These are phyloP conservation scores for Gracilaria gracilis DNA, from an alignment of 23 red algal species.

Conservation along the genomic window DNA sequence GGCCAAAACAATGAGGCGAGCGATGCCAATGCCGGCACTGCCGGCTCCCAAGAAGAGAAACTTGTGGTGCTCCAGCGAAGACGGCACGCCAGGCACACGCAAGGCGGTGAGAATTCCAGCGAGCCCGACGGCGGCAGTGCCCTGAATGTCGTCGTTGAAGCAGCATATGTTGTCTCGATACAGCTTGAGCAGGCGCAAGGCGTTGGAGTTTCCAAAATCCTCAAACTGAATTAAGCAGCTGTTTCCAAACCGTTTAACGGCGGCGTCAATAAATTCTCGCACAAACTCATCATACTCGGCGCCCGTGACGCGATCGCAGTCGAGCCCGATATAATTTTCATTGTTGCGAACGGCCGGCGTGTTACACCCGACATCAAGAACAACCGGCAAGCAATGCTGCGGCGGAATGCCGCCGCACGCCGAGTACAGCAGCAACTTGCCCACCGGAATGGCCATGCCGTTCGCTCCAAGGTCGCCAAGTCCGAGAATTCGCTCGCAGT, in stretches of 20 bases:
- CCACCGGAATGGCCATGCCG: constrained; percentile 90
- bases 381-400: constrained; percentile 75
- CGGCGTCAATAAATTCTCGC: constrained; percentile 76
- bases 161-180: constrained; percentile 73
- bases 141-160: constrained; percentile 99
- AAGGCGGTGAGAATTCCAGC: constrained; percentile 87
- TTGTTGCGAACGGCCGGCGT: constrained; percentile 58
- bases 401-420: constrained; percentile 91
- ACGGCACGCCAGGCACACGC: constrained; percentile 70
- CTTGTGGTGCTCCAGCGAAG: constrained; percentile 66
- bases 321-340: constrained; percentile 81
- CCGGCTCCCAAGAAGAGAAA: constrained; percentile 95
- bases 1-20: constrained; percentile 68
- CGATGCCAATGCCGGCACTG: constrained; percentile 93
- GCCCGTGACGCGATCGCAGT: constrained; percentile 71
- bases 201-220: constrained; percentile 95
- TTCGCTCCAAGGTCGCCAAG: constrained; percentile 90
- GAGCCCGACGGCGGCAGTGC: constrained; percentile 90
- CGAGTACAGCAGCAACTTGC: constrained; percentile 91
- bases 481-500: constrained; percentile 91
- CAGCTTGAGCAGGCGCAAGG: constrained; percentile 77
- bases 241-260: constrained; percentile 69
- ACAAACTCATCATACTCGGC: constrained; percentile 89
- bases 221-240: constrained; percentile 93
- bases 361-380: constrained; percentile 91